These are phyloP conservation scores for Plicaturopsis crispa DNA, from an alignment of 768 basidiomycete species.

Conservation along the genomic window DNA sequence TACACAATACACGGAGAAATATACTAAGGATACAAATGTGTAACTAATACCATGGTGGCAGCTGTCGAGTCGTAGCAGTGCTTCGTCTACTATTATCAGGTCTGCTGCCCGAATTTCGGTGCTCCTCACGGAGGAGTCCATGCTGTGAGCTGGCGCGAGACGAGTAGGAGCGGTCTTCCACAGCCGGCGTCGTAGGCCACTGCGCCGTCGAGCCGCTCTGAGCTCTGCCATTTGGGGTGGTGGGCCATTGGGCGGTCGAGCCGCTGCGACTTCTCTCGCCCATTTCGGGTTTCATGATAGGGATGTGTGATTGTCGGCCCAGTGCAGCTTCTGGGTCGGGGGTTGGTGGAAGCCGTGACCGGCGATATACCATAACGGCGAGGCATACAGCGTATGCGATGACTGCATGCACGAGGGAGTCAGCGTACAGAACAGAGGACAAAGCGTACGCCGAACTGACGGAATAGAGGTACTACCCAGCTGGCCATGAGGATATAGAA, in stretches of 20 bases:
- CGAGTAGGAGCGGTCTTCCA: too few relatives aligned
- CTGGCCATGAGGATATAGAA: constrained; percentile 40
- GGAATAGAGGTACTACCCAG: constrained; percentile 45
- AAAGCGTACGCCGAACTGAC: constrained; percentile 34
- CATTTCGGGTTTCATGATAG: constrained; percentile 13
- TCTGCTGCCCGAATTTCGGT: too few relatives aligned
- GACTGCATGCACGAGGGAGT: constrained; percentile 23
- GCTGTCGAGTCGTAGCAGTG: too few relatives aligned
- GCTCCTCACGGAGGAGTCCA: too few relatives aligned
- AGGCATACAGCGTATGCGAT: constrained; percentile 36
- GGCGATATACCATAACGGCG: constrained; percentile 26
- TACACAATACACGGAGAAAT: too few relatives aligned
- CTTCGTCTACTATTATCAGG: too few relatives aligned
- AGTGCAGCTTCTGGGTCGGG: not conserved
- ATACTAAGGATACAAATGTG: too few relatives aligned
- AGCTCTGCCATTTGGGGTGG: constrained; percentile 2
- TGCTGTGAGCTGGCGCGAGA: too few relatives aligned
- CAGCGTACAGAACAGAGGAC: not conserved
- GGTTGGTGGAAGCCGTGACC: constrained; percentile 15
- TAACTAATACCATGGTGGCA: too few relatives aligned
- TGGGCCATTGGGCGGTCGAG: not conserved
- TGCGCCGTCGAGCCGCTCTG: constrained; percentile 6
- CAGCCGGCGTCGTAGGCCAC: constrained; percentile 1
- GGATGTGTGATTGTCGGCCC: constrained; percentile 6
- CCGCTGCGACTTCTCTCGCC: constrained; percentile 2